Conservation (phyloP, 2,329 filamentous ascomycete genomes). For the Penicillium frequentans region DNA sequence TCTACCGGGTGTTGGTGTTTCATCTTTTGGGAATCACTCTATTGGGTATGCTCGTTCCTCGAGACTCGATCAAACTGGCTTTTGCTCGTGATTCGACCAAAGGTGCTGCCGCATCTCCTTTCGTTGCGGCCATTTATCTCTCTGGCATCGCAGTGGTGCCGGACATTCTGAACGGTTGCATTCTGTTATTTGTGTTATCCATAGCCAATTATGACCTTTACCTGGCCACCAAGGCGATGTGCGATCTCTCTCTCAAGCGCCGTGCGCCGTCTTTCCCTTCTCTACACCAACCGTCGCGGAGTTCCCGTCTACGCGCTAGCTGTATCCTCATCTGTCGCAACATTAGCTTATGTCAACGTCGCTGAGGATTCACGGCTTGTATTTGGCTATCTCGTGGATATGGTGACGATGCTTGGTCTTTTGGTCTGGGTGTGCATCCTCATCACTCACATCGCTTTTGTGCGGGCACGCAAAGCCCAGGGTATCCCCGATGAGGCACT, state of each 20-base stretch:
- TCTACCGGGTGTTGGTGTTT: constrained; percentile 78
- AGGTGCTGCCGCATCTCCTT: constrained; percentile 64
- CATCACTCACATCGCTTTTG: constrained; percentile 66
- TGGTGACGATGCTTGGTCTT: constrained; percentile 65
- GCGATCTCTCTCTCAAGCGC: constrained; percentile 69
- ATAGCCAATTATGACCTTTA: constrained; percentile 76
- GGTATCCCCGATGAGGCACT: constrained; percentile 56
- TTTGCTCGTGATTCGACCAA: constrained; percentile 46
- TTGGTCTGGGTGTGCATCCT: constrained; percentile 68
- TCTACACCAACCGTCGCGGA: constrained; percentile 66
- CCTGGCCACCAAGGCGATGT: constrained; percentile 69
- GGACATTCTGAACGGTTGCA: constrained; percentile 69
- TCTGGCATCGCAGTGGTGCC: constrained; percentile 65
- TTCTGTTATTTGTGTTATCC: constrained; percentile 72
- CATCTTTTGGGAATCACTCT: constrained; percentile 73
- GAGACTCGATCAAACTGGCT: constrained; percentile 59
- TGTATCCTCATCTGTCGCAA: constrained; percentile 59
- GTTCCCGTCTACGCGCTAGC: constrained; percentile 68
- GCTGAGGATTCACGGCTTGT: constrained; percentile 55
- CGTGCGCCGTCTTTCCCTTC: constrained; percentile 70
- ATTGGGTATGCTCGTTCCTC: constrained; percentile 74
- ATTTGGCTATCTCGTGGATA: constrained; percentile 65
- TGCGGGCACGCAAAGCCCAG: constrained; percentile 62
- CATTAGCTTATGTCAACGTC: constrained; percentile 68
- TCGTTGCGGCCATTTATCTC: constrained; percentile 68